A percentile compares a stretch with the other conserved stretches of the same genome.
Evolutionary conservation across 306 rosid genomes (phyloP).

Genomic region (Hylodesmum podocarpum): DNA sequence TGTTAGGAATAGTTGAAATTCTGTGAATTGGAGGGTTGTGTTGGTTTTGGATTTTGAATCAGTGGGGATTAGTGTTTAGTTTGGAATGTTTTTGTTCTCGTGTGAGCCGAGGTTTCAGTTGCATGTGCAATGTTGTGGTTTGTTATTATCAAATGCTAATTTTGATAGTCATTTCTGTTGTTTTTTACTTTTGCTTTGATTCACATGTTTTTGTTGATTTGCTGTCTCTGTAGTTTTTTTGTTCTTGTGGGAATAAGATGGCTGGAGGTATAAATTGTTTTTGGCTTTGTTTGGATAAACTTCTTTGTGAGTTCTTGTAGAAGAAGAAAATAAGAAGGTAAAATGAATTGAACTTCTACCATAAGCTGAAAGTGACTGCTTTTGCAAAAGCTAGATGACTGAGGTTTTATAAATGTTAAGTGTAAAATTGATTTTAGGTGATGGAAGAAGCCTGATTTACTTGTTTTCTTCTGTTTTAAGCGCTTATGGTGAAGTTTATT

Average conservation of each 20-base stretch:
- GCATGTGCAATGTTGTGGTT: conserved; percentile 20
- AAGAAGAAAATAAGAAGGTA: too few species aligned
- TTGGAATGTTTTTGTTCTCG: conserved; percentile 6
- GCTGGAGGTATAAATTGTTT: conserved; percentile 16
- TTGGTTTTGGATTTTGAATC: background rate
- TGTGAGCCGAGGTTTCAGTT: conserved; percentile 16
- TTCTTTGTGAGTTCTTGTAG: too few species aligned
- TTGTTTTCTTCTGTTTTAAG: too few species aligned
- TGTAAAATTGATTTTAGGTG: too few species aligned
- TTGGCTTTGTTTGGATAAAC: too few species aligned
- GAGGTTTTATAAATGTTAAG: too few species aligned
- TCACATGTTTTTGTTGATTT: background rate
- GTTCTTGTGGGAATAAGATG: conserved; percentile 13
- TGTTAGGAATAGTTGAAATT: background rate
- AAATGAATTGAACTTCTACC: too few species aligned
- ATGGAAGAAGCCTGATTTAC: too few species aligned
- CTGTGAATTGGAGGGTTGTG: background rate
- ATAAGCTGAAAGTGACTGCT: too few species aligned
- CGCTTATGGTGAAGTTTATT: too few species aligned
- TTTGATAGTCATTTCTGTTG: background rate
- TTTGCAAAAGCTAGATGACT: too few species aligned
- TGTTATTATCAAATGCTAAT: background rate
- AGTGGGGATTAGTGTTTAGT: conserved; percentile 5
- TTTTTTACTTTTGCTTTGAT: background rate
- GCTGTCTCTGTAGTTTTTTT: background rate